Evolutionary conservation across 768 basidiomycete species (phyloP).

Genomic region (Brasilioporus rufonigricans): DNA sequence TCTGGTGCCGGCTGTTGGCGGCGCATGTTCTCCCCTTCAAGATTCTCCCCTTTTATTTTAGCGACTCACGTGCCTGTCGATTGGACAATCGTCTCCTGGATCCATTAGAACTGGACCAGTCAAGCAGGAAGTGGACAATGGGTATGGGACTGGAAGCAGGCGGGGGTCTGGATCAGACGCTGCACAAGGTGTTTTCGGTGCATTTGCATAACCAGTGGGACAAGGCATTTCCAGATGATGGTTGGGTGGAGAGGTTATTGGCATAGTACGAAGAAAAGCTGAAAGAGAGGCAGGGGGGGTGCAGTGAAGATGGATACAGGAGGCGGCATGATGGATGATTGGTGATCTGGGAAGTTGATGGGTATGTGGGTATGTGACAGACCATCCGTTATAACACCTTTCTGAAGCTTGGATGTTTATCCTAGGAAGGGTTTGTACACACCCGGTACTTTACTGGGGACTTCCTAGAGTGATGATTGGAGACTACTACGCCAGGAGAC

Average conservation of each 20-base stretch:
- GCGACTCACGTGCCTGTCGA: slow-evolving; percentile 88
- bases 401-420: no score
- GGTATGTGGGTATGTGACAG: no score
- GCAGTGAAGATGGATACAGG: background rate
- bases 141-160: slow-evolving; percentile 59
- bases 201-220: slow-evolving; percentile 98
- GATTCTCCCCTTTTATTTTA: slow-evolving; percentile 93
- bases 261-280: slow-evolving; percentile 51
- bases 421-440: no score
- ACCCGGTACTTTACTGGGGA: no score
- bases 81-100: slow-evolving; percentile 91
- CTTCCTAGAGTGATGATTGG: no score
- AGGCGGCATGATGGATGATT: no score
- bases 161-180: slow-evolving; percentile 57
- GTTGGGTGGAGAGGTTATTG: slow-evolving; percentile 86
- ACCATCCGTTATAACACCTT: no score
- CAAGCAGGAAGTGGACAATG: slow-evolving; percentile 63
- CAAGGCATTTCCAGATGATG: slow-evolving; percentile 75
- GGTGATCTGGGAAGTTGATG: no score
- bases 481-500: no score
- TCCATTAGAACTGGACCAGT: slow-evolving; percentile 65
- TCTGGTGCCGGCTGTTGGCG: no score
- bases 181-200: slow-evolving; percentile 77
- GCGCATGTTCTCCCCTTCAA: no score
- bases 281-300: slow-evolving; percentile 1